Evolutionary conservation across 495 filamentous ascomycete species (phyloP).

Genomic region (Barbatosphaeria neglecta): DNA sequence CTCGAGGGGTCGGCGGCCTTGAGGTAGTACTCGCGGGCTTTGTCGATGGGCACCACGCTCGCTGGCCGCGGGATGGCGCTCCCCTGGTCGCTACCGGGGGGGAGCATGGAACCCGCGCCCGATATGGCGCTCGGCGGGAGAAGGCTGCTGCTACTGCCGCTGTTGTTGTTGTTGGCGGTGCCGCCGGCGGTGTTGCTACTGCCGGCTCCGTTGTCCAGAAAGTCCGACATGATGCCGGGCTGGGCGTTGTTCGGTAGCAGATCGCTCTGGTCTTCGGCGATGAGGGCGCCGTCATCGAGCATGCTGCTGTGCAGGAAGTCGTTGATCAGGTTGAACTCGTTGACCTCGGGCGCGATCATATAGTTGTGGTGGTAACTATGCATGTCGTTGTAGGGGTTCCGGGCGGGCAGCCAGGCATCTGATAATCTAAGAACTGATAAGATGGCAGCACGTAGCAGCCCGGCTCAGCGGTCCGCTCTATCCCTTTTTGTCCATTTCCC

Average conservation of each 20-base stretch:
- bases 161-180: constrained; percentile 1
- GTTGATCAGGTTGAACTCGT: constrained; percentile 91
- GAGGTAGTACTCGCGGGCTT: constrained; percentile 89
- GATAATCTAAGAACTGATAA: constrained; percentile 32
- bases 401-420: constrained; percentile 47
- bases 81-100: constrained; percentile 38
- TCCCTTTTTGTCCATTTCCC: constrained; percentile 1
- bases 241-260: constrained; percentile 21
- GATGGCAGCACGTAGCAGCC: constrained; percentile 9
- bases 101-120: constrained; percentile 25
- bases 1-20: constrained; percentile 92
- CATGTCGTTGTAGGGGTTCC: constrained; percentile 85
- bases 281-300: constrained; percentile 62
- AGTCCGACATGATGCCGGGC: constrained; percentile 18
- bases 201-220: no score
- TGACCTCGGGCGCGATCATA: constrained; percentile 91
- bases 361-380: constrained; percentile 87
- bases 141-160: constrained; percentile 23
- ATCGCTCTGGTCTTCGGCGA: constrained; percentile 45
- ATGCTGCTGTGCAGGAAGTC: constrained; percentile 88
- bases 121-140: constrained; percentile 26
- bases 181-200: constrained; percentile 13
- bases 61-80: constrained; percentile 48
- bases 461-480: constrained; percentile 21
- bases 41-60: constrained; percentile 56